These are phyloP conservation scores for Daedaleopsis nitida DNA, from an alignment of 768 basidiomycete genomes.

Conservation along the genomic window DNA sequence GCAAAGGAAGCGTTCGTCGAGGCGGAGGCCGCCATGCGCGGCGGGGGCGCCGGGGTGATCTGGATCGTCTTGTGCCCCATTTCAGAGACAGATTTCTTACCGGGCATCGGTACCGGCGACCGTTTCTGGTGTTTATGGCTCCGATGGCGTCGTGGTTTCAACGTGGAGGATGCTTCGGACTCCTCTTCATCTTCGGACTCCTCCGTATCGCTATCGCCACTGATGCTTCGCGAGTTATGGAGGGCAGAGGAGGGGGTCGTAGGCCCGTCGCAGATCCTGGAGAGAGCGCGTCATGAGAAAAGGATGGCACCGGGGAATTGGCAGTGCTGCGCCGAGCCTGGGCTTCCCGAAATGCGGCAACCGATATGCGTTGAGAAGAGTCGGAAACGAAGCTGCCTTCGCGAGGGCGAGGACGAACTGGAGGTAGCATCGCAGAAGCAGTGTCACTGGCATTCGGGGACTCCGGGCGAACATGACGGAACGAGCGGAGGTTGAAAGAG, in stretches of 20 bases:
- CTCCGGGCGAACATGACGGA: slow-evolving; percentile 63
- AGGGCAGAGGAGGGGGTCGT: slow-evolving; percentile 25
- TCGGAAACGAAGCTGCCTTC: slow-evolving; percentile 62
- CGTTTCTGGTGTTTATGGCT: slow-evolving; percentile 33
- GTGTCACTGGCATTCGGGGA: slow-evolving; percentile 36
- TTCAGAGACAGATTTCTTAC: slow-evolving; percentile 28
- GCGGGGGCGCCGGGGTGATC: slow-evolving; percentile 11
- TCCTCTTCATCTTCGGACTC: slow-evolving; percentile 38
- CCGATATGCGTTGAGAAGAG: slow-evolving; percentile 72
- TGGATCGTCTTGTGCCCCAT: slow-evolving; percentile 26
- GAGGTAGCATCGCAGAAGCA: slow-evolving; percentile 30
- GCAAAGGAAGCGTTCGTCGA: slow-evolving; percentile 10
- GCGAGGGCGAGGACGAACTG: slow-evolving; percentile 47
- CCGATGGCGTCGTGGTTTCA: slow-evolving; percentile 36
- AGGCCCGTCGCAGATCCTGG: slow-evolving; percentile 19
- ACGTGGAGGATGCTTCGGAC: slow-evolving; percentile 30
- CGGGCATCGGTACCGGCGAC: slow-evolving; percentile 8
- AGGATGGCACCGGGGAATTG: slow-evolving; percentile 59
- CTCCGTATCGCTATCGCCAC: slow-evolving; percentile 26
- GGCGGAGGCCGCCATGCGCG: slow-evolving; percentile 21
- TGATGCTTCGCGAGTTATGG: slow-evolving; percentile 19
- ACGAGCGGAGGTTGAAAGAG: slow-evolving; percentile 76
- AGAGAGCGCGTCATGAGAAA: slow-evolving; percentile 23
- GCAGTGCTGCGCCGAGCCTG: slow-evolving; percentile 66
- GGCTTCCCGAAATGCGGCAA: slow-evolving; percentile 80